Conservation (phyloP, 176 grass and related monocot species). For the Lolium perenne region DNA sequence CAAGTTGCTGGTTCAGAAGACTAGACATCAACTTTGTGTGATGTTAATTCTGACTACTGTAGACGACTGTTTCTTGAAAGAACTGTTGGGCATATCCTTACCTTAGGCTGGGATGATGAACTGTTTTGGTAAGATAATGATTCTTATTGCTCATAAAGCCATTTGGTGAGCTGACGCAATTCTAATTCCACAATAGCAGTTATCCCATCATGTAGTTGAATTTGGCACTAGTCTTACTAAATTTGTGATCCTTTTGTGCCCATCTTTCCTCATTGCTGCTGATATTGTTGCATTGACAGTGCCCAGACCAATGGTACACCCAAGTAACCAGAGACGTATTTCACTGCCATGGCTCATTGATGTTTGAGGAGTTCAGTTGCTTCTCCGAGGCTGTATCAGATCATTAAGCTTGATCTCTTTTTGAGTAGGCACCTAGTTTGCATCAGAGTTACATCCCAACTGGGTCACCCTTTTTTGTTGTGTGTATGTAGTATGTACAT, state of each 20-base stretch:
- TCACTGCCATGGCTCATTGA: neutral
- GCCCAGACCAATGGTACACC: neutral
- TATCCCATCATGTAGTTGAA: neutral
- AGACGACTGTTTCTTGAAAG: slow-evolving; percentile 18
- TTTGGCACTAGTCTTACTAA: neutral
- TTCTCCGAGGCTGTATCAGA: neutral
- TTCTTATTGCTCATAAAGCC: neutral
- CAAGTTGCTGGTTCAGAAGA: neutral
- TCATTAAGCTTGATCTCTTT: slow-evolving; percentile 13
- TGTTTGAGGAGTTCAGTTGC: slow-evolving; percentile 32
- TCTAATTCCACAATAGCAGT: neutral
- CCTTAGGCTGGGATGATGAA: slow-evolving; percentile 11
- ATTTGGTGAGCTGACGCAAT: neutral
- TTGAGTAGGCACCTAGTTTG: slow-evolving; percentile 25
- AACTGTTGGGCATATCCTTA: neutral
- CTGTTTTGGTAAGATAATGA: slow-evolving; percentile 24
- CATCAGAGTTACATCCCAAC: neutral
- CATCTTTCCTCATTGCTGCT: neutral
- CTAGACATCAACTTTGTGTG: neutral
- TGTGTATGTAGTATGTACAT: slow-evolving; percentile 34
- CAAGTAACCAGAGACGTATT: neutral
- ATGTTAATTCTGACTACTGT: slow-evolving; percentile 15
- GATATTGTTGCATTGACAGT: slow-evolving; percentile 29
- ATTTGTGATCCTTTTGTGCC: neutral
- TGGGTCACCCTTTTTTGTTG: slow-evolving; percentile 37